A percentile compares a stretch with the other conserved stretches of the same genome.
These are phyloP conservation scores for Circinella umbellata DNA, from an alignment of 371 early-diverging fungal genomes.

Conservation along the genomic window DNA sequence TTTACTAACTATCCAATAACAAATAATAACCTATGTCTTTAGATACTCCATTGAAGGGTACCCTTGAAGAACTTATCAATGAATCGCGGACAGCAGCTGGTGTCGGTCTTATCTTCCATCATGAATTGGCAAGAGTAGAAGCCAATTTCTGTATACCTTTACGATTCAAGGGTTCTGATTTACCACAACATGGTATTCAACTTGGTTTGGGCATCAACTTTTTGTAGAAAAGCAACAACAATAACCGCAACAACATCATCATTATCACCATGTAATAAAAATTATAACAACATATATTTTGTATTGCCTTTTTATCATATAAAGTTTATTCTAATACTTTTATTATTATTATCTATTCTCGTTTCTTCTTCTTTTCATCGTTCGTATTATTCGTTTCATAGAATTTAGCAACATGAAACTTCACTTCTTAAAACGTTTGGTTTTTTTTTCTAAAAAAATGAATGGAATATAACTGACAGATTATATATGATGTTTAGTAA, in stretches of 20 bases:
- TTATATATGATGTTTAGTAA: neutral
- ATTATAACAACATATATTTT: neutral
- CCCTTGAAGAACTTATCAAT: constrained; percentile 41
- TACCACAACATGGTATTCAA: constrained; percentile 75
- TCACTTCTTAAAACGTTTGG: too few species aligned
- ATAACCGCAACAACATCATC: too few species aligned
- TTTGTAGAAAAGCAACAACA: constrained; percentile 49
- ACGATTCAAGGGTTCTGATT: constrained; percentile 63
- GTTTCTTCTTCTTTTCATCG: too few species aligned
- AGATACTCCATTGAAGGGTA: constrained; percentile 29
- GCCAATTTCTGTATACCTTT: constrained; percentile 53
- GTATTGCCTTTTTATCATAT: too few species aligned
- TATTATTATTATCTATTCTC: too few species aligned
- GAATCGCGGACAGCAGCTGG: constrained; percentile 74
- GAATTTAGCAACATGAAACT: too few species aligned
- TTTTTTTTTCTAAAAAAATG: neutral
- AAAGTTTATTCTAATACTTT: too few species aligned
- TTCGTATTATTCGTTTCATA: too few species aligned
- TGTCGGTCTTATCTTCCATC: constrained; percentile 82
- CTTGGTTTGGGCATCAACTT: constrained; percentile 89
- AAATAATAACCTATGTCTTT: neutral
- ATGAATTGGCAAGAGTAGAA: constrained; percentile 67
- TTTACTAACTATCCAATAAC: neutral
- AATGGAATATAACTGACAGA: neutral
- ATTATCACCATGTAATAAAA: neutral